phyloP scores from a whole-genome alignment of 176 grass and related monocot species.

The Avena atlantica region DNA sequence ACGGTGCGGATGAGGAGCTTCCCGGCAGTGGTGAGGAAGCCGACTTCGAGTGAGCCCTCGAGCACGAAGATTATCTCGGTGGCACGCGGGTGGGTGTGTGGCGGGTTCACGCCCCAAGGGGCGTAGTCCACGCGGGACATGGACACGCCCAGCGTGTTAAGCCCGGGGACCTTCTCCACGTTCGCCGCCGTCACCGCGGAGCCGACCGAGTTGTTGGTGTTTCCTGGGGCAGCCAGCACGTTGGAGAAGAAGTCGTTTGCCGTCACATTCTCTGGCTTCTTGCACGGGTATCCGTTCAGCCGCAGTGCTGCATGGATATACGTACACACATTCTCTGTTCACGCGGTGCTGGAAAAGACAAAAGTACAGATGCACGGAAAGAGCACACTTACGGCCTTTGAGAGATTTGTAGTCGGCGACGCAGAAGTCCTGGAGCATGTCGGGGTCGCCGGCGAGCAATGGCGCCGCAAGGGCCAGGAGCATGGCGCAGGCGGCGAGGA shows the following conservation, averaged over 20 bases:
- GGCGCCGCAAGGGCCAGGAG: slow-evolving; percentile 29
- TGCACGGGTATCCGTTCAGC: background rate
- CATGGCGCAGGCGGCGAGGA: slow-evolving; percentile 1
- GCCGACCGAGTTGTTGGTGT: slow-evolving; percentile 31
- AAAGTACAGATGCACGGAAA: too few species aligned
- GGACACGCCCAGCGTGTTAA: background rate
- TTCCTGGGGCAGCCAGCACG: slow-evolving; percentile 13
- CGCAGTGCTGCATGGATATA: background rate
- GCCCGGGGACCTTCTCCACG: background rate
- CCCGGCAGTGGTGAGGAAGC: background rate
- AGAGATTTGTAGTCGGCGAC: slow-evolving; percentile 75
- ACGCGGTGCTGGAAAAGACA: too few species aligned
- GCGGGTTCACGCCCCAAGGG: slow-evolving; percentile 6
- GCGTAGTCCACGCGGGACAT: slow-evolving; percentile 2
- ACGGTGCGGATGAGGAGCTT: background rate
- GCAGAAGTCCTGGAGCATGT: slow-evolving; percentile 88
- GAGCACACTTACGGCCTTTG: slow-evolving; percentile 47
- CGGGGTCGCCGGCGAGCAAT: slow-evolving; percentile 57
- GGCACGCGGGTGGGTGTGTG: slow-evolving; percentile 6
- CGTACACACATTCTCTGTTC: background rate
- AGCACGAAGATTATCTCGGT: slow-evolving; percentile 3
- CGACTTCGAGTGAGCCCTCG: background rate
- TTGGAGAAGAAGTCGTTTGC: slow-evolving; percentile 50
- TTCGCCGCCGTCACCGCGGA: slow-evolving; percentile 32
- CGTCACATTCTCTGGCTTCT: slow-evolving; percentile 18